Conservation (phyloP, 106 monocot species). For the Dendrobium nobile region DNA sequence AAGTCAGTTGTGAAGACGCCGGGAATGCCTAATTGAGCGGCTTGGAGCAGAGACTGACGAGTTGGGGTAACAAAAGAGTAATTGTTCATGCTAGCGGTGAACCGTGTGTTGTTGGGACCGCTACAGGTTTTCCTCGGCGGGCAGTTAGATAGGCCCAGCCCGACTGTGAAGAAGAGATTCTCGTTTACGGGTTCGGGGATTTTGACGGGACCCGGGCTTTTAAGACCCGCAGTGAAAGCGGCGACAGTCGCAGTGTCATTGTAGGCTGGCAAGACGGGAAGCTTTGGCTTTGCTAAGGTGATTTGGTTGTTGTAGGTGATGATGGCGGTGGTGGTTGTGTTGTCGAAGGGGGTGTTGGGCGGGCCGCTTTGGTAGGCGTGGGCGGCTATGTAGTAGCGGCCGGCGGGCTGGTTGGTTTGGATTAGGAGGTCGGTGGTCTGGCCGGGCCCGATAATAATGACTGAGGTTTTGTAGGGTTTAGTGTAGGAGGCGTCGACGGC, state of each 20-base stretch:
- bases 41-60: constrained; percentile 41
- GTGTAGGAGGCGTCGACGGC: constrained; percentile 45
- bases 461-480: constrained; percentile 42
- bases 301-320: constrained; percentile 29
- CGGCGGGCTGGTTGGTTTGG: constrained; percentile 30
- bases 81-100: constrained; percentile 67
- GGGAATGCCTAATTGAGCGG: constrained; percentile 17
- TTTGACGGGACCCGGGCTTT: constrained; percentile 18
- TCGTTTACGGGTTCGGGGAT: constrained; percentile 45
- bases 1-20: constrained; percentile 60
- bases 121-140: constrained; percentile 17
- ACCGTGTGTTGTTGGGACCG: constrained; percentile 31
- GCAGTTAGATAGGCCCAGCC: constrained; percentile 49
- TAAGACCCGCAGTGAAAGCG: constrained; percentile 24
- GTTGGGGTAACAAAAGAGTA: constrained; percentile 42
- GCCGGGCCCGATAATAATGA: constrained; percentile 34
- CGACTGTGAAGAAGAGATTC: constrained; percentile 49
- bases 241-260: constrained; percentile 35
- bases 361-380: constrained; percentile 43
- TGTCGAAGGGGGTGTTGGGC: constrained; percentile 35
- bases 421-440: constrained; percentile 61
- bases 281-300: not conserved
- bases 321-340: constrained; percentile 75
- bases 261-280: constrained; percentile 20
- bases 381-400: constrained; percentile 72